Evolutionary conservation across 208 protist species (phyloP).

Genomic region (Kentomonas sorsogonicus): DNA sequence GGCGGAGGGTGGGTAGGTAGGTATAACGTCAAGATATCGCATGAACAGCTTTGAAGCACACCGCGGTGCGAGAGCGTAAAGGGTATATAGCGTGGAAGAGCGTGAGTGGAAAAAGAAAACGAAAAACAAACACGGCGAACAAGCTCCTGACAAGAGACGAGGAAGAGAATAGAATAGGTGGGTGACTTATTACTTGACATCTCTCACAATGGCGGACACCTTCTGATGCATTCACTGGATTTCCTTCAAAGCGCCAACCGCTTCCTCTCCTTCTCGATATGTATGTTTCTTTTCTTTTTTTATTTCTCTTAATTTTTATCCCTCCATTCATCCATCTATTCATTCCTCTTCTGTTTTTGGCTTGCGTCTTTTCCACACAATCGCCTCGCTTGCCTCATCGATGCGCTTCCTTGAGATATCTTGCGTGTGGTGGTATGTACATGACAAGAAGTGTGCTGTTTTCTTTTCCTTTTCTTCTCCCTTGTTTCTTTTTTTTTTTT

Average conservation of each 20-base stretch:
- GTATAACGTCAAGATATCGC: no score
- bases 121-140: background rate
- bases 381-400: background rate
- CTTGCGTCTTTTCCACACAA: no score
- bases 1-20: no score
- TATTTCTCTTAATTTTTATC: background rate
- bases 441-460: no score
- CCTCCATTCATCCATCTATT: constrained; percentile 7
- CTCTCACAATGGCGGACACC: no score
- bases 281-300: background rate
- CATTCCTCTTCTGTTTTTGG: background rate
- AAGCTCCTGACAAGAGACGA: background rate
- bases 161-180: background rate
- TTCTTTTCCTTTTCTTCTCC: no score
- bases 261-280: background rate
- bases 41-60: background rate
- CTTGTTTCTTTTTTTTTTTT: no score
- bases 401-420: no score
- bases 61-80: background rate
- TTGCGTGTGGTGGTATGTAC: no score
- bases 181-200: no score
- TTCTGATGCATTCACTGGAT: background rate
- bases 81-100: background rate
- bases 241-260: no score
- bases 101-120: background rate